Evolutionary conservation across 2,329 filamentous ascomycete species (phyloP), one percentile per base, ranked within the genome.

Genomic region (Grosmannia huntii): DNA sequence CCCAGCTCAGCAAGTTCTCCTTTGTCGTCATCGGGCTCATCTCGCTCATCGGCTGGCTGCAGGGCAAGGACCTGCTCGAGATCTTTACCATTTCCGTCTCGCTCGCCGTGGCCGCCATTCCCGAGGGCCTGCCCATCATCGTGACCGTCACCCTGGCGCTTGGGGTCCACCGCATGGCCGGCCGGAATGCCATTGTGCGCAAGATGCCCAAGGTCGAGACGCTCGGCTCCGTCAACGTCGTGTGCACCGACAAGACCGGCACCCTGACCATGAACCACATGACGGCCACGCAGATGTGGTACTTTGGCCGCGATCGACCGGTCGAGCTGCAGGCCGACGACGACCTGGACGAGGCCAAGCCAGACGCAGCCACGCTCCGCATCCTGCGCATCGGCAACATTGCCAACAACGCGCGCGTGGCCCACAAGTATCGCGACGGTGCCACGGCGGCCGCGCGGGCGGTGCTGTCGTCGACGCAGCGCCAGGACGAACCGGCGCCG

Each of bases 51-150:
- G 95, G 94, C 4, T 84, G 95, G 68, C 78, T 95, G 61, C 89
- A 96, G 68, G 94, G 94, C 23, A 92, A 95, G 72, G 82, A 86
- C 57, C 75, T 96, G 56, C 78, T 99, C 46, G 92, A 99, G 63
- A 95, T 99, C 67, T 99, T 99, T 67, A 95, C 94, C 33, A 96
- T 97, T 64, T 95, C 91, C 19, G 94, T 99, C 51, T 97, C 94
- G 11, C 81, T 99, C 46, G 94, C 94, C 28, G 94, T 99, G 11
- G 94, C 94, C 49, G 92, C 92, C 19, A 97, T 97, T 65, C 92
- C 92, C 0, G 92, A 97, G 75, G 94, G 94, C 23, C 77, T 99
- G 6, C 94, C 94, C 0, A 99, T 99, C 67, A 99, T 99, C 66
- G 95, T 99, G 33, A 99, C 94, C 0, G 94, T 99, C 38, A 99